A percentile compares a stretch with the other conserved stretches of the same genome.
phyloP scores from a whole-genome alignment of 2,329 filamentous ascomycete species.

The Blastomyces percursus region DNA sequence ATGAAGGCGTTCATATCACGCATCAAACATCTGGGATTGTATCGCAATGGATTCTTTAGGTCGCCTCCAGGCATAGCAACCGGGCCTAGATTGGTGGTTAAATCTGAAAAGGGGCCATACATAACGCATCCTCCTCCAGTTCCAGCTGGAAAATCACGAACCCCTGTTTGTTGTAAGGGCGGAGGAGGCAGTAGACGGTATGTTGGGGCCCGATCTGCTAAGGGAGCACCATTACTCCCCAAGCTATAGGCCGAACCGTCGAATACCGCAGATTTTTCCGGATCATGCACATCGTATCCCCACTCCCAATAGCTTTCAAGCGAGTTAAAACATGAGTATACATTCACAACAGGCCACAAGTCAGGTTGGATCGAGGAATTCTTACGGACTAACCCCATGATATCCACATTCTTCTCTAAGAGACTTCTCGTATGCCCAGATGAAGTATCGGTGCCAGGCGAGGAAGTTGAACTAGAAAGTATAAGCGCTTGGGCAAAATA shows the following conservation, averaged over 20 bases:
- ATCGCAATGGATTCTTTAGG: slow-evolving; percentile 13
- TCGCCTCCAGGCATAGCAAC: slow-evolving; percentile 2
- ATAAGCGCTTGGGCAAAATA: not conserved
- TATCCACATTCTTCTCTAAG: slow-evolving; percentile 34
- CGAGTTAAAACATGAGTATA: not conserved
- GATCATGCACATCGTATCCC: slow-evolving; percentile 16
- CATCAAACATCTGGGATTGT: slow-evolving; percentile 30
- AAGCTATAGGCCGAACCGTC: slow-evolving; percentile 23
- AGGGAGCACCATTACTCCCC: slow-evolving; percentile 18
- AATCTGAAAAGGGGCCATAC: slow-evolving; percentile 22
- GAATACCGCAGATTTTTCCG: slow-evolving; percentile 16
- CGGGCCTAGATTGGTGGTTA: slow-evolving; percentile 31
- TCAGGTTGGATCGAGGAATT: too few species aligned
- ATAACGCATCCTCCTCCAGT: slow-evolving; percentile 23
- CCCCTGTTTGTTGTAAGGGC: slow-evolving; percentile 19
- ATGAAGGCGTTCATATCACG: slow-evolving; percentile 28
- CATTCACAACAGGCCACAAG: not conserved
- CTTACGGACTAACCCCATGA: slow-evolving; percentile 18
- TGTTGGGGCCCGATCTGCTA: slow-evolving; percentile 4
- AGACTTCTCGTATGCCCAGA: slow-evolving; percentile 28
- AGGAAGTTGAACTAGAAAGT: slow-evolving; percentile 15
- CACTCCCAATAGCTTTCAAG: slow-evolving; percentile 23
- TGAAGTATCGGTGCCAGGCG: slow-evolving; percentile 32
- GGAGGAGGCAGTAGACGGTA: slow-evolving; percentile 7
- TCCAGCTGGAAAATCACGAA: slow-evolving; percentile 8